A percentile compares a stretch with the other conserved stretches of the same genome.
phyloP scores from a whole-genome alignment of 2,329 filamentous ascomycete species.

The Lasiodiplodia sp. region DNA sequence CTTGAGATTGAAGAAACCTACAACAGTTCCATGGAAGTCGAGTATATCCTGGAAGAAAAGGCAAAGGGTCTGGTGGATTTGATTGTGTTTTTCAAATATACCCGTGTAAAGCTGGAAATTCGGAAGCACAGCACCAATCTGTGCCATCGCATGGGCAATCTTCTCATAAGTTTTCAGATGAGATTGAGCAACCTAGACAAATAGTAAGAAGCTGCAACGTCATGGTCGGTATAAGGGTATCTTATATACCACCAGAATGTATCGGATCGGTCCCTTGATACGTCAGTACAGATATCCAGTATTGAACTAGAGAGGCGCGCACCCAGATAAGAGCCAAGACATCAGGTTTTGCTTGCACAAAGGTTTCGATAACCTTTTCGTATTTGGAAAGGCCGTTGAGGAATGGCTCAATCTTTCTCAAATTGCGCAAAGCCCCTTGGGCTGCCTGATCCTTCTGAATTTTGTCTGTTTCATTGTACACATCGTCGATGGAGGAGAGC shows the following conservation, averaged over 20 bases:
- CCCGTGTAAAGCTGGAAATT: slow-evolving; percentile 35
- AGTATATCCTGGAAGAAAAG: slow-evolving; percentile 49
- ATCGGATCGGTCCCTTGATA: slow-evolving; percentile 41
- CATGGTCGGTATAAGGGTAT: no score
- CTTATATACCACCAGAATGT: slow-evolving; percentile 33
- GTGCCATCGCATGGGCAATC: slow-evolving; percentile 34
- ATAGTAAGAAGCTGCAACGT: background rate
- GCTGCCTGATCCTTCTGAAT: slow-evolving; percentile 44
- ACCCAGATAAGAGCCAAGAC: slow-evolving; percentile 47
- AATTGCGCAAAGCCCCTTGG: slow-evolving; percentile 37
- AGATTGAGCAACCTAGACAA: slow-evolving; percentile 33
- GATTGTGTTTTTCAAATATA: slow-evolving; percentile 37
- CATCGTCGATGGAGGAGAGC: slow-evolving; percentile 36
- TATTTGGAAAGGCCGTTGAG: slow-evolving; percentile 41
- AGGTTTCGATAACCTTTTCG: slow-evolving; percentile 38
- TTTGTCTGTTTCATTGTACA: slow-evolving; percentile 44
- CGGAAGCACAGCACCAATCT: slow-evolving; percentile 39
- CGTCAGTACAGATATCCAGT: background rate
- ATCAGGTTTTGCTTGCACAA: slow-evolving; percentile 44
- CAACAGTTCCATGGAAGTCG: slow-evolving; percentile 43
- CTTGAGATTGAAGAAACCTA: slow-evolving; percentile 45
- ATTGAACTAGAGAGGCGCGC: fast-evolving
- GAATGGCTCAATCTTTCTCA: slow-evolving; percentile 43
- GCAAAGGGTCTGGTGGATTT: slow-evolving; percentile 38
- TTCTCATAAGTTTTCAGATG: slow-evolving; percentile 37